Evolutionary conservation across 192 early-diverging fungal genomes (phyloP), one percentile per base, ranked within the genome.

Genomic region (Phlyctochytrium arcticum): DNA sequence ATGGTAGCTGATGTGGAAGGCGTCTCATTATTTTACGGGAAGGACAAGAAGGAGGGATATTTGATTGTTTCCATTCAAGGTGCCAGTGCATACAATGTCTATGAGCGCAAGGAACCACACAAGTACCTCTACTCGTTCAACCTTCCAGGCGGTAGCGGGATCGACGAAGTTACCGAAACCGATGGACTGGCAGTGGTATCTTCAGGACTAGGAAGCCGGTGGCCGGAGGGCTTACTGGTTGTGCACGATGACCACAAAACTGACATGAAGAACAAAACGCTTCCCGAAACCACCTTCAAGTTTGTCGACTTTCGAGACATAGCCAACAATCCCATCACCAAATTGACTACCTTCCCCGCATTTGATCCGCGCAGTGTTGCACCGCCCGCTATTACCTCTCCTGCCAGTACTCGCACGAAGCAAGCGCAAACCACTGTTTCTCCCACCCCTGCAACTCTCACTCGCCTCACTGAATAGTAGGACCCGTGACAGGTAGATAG

Each of bases 131-230:
- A 55, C 27, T 26, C 47, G 10, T 63, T 63, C 49, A 7, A 10
- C 23, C 12, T 63, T 23, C n/a, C 17, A 5, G 36, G 47, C 2
- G 59, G 44, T 36, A 63, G 54, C 17, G 49, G 49, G 9, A 54
- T 63, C 15, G 61, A 63, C 49, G 48, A 63, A 29, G 63, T 65
- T 12, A 65, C 63, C n/a, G 63, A 65, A 31, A 65, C 63, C 12
- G 63, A 65, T 31, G 63, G 63, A 6, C 36, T 65, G 17, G 33
- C 51, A 6, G 63, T 65, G 8, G 36, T 57, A 21, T 34, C 51
- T 10, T 57, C 51, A 2, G 63, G 51, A 6, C 23, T 65, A 4
- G 35, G 35, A 17, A 31, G 21, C 49, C 12, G 17, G 24, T 65
- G 34, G 9, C 53, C 53, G 3, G 15, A 24, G 19, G 63, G 63